phyloP scores from a whole-genome alignment of 192 early-diverging fungal genomes.

The Umbelopsis ramanniana region DNA sequence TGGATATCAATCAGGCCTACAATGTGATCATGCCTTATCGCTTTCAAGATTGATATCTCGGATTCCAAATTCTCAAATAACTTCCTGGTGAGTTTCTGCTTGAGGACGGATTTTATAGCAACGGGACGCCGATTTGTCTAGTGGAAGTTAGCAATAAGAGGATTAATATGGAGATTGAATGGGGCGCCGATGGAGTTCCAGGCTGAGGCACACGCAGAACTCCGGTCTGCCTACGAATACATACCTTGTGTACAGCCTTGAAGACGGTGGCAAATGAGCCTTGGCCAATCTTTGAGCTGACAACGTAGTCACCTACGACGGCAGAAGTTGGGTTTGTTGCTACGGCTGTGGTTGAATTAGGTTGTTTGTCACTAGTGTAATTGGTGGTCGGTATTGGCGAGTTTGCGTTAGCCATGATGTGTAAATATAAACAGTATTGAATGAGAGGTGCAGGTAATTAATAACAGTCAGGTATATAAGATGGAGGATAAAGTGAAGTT shows the following conservation, averaged over 20 bases:
- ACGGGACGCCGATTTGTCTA: slow-evolving; percentile 60
- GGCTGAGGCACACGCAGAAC: background rate
- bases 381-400: slow-evolving; percentile 18
- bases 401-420: slow-evolving; percentile 16
- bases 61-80: slow-evolving; percentile 93
- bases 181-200: background rate
- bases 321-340: background rate
- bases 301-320: slow-evolving; percentile 77
- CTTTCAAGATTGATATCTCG: slow-evolving; percentile 92
- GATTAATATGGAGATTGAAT: background rate
- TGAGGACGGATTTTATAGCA: slow-evolving; percentile 90
- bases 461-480: background rate
- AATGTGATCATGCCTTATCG: slow-evolving; percentile 83
- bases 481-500: slow-evolving; percentile 2
- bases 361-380: slow-evolving; percentile 20
- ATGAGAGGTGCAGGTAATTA: background rate
- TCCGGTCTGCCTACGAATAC: background rate
- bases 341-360: slow-evolving; percentile 10
- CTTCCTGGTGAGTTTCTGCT: slow-evolving; percentile 88
- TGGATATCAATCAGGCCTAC: slow-evolving; percentile 89
- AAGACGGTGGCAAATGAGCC: slow-evolving; percentile 98
- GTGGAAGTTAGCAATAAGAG: slow-evolving; percentile 26
- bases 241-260: slow-evolving; percentile 73
- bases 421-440: slow-evolving; percentile 7
- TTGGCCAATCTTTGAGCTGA: slow-evolving; percentile 85